Evolutionary conservation across 305 asterid genomes (phyloP).

Genomic region (Fraxinus greggii): DNA sequence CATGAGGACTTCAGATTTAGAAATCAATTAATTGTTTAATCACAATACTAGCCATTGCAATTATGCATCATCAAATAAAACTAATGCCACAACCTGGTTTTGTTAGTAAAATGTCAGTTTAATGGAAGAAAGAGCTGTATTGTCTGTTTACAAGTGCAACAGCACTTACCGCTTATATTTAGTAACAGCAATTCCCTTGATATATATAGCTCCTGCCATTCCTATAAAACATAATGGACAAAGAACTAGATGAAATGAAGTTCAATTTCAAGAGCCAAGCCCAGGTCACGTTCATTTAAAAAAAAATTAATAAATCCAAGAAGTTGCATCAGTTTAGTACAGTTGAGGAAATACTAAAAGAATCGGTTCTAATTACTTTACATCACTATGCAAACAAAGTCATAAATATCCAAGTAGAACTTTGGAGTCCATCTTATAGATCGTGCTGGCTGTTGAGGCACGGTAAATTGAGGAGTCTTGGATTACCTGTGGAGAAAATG

Average conservation of each 20-base stretch:
- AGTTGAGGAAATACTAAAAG: background rate
- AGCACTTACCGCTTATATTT: conserved; percentile 71
- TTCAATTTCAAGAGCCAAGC: conserved; percentile 7
- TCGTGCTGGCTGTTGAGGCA: background rate
- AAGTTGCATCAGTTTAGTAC: conserved; percentile 4
- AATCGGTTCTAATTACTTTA: background rate
- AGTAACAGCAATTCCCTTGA: conserved; percentile 92
- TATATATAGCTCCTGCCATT: conserved; percentile 96
- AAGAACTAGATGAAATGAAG: background rate
- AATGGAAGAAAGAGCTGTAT: background rate
- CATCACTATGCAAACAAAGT: background rate
- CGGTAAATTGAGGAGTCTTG: background rate
- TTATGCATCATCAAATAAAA: conserved; percentile 9
- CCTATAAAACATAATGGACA: conserved; percentile 39
- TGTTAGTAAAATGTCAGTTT: background rate
- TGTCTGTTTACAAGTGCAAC: background rate
- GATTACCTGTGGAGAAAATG: conserved; percentile 38
- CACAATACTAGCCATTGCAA: background rate
- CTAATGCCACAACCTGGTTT: conserved; percentile 4
- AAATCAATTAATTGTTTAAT: conserved; percentile 14
- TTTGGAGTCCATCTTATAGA: background rate
- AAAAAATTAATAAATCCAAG: background rate
- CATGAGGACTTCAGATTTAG: conserved; percentile 6
- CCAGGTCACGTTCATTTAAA: background rate
- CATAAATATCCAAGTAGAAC: background rate